phyloP scores from a whole-genome alignment of 1,284 basidiomycete genomes.

The Ustanciosporium gigantosporum region DNA sequence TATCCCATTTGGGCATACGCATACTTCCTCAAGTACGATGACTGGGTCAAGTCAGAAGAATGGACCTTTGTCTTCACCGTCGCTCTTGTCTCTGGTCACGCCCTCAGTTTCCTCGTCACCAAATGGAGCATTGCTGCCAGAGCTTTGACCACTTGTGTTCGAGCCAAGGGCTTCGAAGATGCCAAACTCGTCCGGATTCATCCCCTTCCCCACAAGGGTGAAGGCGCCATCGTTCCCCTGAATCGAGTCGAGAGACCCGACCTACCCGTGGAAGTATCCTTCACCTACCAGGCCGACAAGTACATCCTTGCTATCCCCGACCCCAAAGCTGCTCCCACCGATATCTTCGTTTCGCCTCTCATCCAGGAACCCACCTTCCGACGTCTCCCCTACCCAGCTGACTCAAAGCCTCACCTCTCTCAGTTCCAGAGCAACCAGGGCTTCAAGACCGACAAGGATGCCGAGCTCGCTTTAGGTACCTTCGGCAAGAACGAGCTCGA shows the following conservation, averaged over 20 bases:
- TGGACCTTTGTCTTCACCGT: constrained; percentile 87
- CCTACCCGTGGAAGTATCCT: constrained; percentile 71
- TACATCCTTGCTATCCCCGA: constrained; percentile 72
- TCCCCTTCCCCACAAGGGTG: constrained; percentile 82
- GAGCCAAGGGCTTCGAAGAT: constrained; percentile 65
- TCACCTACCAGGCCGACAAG: constrained; percentile 94
- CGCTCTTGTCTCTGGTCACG: constrained; percentile 80
- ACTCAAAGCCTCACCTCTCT: constrained; percentile 72
- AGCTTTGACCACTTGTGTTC: constrained; percentile 72
- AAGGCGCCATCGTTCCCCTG: constrained; percentile 84
- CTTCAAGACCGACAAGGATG: constrained; percentile 57
- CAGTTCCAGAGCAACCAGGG: constrained; percentile 70
- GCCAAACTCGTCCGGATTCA: constrained; percentile 83
- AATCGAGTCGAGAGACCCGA: constrained; percentile 64
- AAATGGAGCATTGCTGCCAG: constrained; percentile 83
- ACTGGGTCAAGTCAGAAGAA: constrained; percentile 64
- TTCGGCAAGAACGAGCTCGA: constrained; percentile 57
- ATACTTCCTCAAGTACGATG: constrained; percentile 85
- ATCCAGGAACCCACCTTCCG: constrained; percentile 71
- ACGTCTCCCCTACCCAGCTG: constrained; percentile 86
- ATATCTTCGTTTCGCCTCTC: constrained; percentile 49
- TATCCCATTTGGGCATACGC: constrained; percentile 91
- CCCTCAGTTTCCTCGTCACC: constrained; percentile 87
- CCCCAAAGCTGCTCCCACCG: constrained; percentile 45
- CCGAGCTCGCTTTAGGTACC: constrained; percentile 50